A percentile compares a stretch with the other conserved stretches of the same genome.
These are phyloP conservation scores for Dictyostelium firmibasis DNA, from an alignment of 78 protist species.

Conservation along the genomic window DNA sequence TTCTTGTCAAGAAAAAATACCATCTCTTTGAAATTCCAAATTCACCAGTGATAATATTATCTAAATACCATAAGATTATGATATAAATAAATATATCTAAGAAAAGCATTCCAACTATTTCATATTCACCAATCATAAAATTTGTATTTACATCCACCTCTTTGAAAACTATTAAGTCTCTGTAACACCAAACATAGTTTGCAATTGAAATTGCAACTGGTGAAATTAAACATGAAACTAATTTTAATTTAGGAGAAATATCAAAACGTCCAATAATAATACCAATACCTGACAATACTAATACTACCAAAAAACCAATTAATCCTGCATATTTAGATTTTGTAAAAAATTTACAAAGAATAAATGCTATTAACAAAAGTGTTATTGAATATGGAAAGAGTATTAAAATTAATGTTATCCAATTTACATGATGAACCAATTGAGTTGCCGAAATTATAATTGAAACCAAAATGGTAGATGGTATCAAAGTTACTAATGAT, in stretches of 20 bases:
- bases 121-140: neutral
- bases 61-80: constrained; percentile 19
- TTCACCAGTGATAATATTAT: constrained; percentile 39
- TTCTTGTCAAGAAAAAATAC: constrained; percentile 26
- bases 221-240: neutral
- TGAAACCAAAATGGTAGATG: neutral
- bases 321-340: constrained; percentile 24
- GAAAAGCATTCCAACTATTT: neutral
- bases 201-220: neutral
- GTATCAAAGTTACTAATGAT: neutral
- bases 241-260: neutral
- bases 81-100: constrained; percentile 2
- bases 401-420: neutral
- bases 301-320: neutral
- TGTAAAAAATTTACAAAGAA: neutral
- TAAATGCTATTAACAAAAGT: neutral
- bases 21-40: constrained; percentile 29
- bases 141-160: neutral
- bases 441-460: neutral
- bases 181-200: neutral
- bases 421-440: neutral
- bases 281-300: neutral
- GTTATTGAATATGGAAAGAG: neutral
- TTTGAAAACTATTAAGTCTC: neutral
- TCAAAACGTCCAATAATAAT: neutral